phyloP scores from a whole-genome alignment of 2,329 filamentous ascomycete species.

The Pyrenochaeta sp. region DNA sequence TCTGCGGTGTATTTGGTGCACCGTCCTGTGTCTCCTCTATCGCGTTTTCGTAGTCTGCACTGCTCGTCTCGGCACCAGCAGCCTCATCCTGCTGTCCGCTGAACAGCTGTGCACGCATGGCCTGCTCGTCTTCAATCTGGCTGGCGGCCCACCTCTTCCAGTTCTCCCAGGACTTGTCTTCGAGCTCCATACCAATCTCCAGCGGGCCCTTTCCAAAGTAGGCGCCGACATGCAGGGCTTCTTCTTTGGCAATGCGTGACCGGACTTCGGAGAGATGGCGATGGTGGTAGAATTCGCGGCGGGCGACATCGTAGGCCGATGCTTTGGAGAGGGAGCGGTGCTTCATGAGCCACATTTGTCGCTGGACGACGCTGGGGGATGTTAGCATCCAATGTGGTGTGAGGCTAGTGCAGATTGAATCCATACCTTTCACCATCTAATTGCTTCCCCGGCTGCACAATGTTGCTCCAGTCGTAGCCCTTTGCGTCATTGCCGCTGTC shows the following conservation, averaged over 20 bases:
- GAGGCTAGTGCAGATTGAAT: background rate
- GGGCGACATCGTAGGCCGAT: constrained; percentile 83
- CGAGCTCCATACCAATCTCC: constrained; percentile 81
- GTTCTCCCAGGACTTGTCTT: constrained; percentile 78
- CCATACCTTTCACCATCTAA: constrained; percentile 85
- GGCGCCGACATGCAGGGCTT: constrained; percentile 83
- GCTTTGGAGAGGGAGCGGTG: constrained; percentile 63
- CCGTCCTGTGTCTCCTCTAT: constrained; percentile 43
- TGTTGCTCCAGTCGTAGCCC: constrained; percentile 78
- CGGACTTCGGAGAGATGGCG: constrained; percentile 85
- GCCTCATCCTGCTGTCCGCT: constrained; percentile 44
- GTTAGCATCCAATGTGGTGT: constrained; percentile 2
- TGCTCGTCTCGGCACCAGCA: constrained; percentile 20
- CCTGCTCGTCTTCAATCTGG: constrained; percentile 59
- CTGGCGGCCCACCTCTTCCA: constrained; percentile 83
- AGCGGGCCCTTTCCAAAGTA: constrained; percentile 82
- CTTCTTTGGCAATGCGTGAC: constrained; percentile 82
- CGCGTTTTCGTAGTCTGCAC: constrained; percentile 36
- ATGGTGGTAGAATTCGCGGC: constrained; percentile 87
- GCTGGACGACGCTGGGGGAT: constrained; percentile 79
- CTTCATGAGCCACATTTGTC: constrained; percentile 82
- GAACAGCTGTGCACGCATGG: constrained; percentile 54
- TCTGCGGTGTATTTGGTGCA: constrained; percentile 29
- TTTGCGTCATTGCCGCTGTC: constrained; percentile 82
- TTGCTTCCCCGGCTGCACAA: constrained; percentile 76